Percentiles rank a stretch among this genome's conserved stretches.
These are phyloP conservation scores for Saccharomycopsis sp. DNA, from an alignment of 805 yeast species.

Conservation along the genomic window DNA sequence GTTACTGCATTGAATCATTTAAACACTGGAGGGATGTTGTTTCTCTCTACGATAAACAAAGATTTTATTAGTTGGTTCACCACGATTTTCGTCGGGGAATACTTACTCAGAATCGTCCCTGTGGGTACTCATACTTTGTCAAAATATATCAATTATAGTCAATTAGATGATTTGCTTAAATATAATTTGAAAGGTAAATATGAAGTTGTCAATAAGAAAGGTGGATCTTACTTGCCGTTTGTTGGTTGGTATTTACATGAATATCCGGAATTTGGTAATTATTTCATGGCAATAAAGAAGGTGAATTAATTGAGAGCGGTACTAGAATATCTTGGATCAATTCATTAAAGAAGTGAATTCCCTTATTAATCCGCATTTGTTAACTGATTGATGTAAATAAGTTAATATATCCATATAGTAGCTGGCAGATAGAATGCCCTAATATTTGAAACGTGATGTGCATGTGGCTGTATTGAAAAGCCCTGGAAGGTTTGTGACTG, in stretches of 20 bases:
- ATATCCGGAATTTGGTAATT: slow-evolving; percentile 65
- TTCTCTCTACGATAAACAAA: slow-evolving; percentile 87
- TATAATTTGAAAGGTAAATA: slow-evolving; percentile 32
- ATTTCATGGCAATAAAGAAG: slow-evolving; percentile 87
- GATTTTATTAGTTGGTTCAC: slow-evolving; percentile 85
- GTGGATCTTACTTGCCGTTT: slow-evolving; percentile 77
- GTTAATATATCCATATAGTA: too few species aligned
- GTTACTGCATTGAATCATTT: slow-evolving; percentile 61
- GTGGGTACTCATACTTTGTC: slow-evolving; percentile 83
- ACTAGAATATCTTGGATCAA: too few species aligned
- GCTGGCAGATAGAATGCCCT: too few species aligned
- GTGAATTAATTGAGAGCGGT: too few species aligned
- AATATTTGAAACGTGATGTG: too few species aligned
- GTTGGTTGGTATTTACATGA: slow-evolving; percentile 77
- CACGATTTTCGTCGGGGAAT: slow-evolving; percentile 86
- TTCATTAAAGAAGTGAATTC: too few species aligned
- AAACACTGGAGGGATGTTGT: slow-evolving; percentile 75
- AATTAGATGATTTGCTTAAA: slow-evolving; percentile 53
- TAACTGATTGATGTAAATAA: too few species aligned
- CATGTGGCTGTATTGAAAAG: too few species aligned
- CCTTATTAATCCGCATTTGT: too few species aligned
- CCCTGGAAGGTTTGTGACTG: too few species aligned
- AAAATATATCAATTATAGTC: slow-evolving; percentile 78
- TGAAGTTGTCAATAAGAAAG: slow-evolving; percentile 60
- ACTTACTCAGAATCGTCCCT: slow-evolving; percentile 76